Evolutionary conservation across 805 yeast genomes (phyloP), one percentile per base, ranked within the genome.

Genomic region (Myxozyma lipomycoides): DNA sequence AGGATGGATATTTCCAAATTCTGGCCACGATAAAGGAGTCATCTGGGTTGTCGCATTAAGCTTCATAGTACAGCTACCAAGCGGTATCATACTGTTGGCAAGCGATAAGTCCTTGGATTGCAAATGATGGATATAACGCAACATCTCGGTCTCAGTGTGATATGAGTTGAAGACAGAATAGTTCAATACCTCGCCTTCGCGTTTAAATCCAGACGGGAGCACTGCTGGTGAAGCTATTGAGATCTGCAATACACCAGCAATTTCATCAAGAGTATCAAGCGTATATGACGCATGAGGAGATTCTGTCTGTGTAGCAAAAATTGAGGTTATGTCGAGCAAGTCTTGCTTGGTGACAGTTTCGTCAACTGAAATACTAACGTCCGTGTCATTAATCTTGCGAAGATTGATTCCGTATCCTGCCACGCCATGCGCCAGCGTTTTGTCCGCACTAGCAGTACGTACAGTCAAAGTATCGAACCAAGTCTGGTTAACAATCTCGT

Each of bases 51-150:
- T 91, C 47, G 96, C 84, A 66, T 93, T 93, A 64, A 93, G 77
- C 69, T 93, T 93, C 98, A 93, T 93, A 18, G 98, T 93, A 74
- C 98, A 93, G 5, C 96, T 87, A 23, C 98, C 98, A 56, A 93
- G 77, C 21, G 98, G 95, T 56, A 93, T 93, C 98, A 93, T 93
- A 3, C 97, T 86, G 64, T 89, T 85, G 9, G 98, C 96, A 52
- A 93, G 75, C 0, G 98, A 91, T 53, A 93, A 74, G 72, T 93
- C 98, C 70, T 86, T 88, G 52, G 79, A 70, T 71, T 93, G 98
- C 47, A 93, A 74, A 52, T 78, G 77, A 65, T 88, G 93, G 62
- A 93, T 72, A 71, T 93, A 93, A 67, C 98, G 81, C 60, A 93
- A 76, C 85, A 93, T 84, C 45, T 96, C 83, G 26, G 98, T 93